Percentiles rank a stretch among this genome's conserved stretches.
phyloP scores from a whole-genome alignment of 2,329 filamentous ascomycete species.

The Alternaria viburni region DNA sequence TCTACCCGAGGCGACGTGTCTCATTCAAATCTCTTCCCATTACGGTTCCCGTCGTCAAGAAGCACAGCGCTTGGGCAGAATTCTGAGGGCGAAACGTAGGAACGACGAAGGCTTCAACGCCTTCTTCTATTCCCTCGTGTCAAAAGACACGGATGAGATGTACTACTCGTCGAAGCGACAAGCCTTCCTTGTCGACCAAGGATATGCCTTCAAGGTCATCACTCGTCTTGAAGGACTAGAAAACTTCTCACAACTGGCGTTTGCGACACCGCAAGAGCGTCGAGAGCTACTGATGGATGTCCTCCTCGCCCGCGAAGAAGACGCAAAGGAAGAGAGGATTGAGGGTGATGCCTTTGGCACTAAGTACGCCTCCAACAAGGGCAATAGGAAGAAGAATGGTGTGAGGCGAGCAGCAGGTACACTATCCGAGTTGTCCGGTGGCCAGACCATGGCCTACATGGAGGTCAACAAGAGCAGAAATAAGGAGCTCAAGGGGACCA shows the following conservation, averaged over 20 bases:
- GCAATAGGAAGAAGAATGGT: slow-evolving; percentile 62
- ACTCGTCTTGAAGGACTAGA: slow-evolving; percentile 93
- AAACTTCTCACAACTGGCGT: slow-evolving; percentile 78
- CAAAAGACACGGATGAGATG: slow-evolving; percentile 98
- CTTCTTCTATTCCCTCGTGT: slow-evolving; percentile 97
- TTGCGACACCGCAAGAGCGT: slow-evolving; percentile 77
- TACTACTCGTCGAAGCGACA: slow-evolving; percentile 96
- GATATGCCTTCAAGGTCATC: slow-evolving; percentile 98
- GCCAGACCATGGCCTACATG: slow-evolving; percentile 90
- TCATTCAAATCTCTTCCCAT: slow-evolving; percentile 97
- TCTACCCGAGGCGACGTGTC: slow-evolving; percentile 90
- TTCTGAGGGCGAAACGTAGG: slow-evolving; percentile 90
- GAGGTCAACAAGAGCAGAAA: slow-evolving; percentile 57
- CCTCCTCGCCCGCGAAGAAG: slow-evolving; percentile 80
- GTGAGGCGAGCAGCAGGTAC: slow-evolving; percentile 83
- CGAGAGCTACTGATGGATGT: slow-evolving; percentile 89
- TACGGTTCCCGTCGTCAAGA: slow-evolving; percentile 97
- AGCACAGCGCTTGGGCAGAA: slow-evolving; percentile 89
- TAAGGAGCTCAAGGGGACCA: slow-evolving; percentile 51
- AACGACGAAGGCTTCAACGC: slow-evolving; percentile 99
- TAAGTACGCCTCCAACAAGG: slow-evolving; percentile 45
- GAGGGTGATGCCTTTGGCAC: slow-evolving; percentile 70
- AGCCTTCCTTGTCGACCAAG: slow-evolving; percentile 96
- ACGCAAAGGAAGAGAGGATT: slow-evolving; percentile 72
- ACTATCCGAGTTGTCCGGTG: slow-evolving; percentile 84